Conservation (phyloP, 768 basidiomycete genomes). For the Leccinum boreale region DNA sequence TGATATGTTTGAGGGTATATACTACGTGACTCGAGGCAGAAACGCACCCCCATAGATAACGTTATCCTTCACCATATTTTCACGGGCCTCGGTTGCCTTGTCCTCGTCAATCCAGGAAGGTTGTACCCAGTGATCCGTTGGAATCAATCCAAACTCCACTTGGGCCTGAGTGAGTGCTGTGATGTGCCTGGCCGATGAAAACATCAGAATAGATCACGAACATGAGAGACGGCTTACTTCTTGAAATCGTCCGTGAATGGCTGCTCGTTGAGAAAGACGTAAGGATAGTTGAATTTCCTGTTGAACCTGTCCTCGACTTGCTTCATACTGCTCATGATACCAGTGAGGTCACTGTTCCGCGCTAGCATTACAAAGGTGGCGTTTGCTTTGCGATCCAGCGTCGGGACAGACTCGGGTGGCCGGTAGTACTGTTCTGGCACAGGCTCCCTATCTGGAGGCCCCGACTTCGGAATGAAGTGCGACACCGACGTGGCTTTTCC, state of each 20-base stretch:
- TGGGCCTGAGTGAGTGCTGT: conserved; percentile 27
- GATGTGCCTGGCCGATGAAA: conserved; percentile 26
- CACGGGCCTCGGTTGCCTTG: conserved; percentile 52
- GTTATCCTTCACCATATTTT: conserved; percentile 58
- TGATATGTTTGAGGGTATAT: not conserved
- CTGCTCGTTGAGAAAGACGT: conserved; percentile 86
- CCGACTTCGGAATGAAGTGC: conserved; percentile 20
- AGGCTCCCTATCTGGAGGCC: conserved; percentile 54
- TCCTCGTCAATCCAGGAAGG: conserved; percentile 76
- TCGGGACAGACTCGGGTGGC: conserved; percentile 32
- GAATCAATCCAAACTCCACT: conserved; percentile 62
- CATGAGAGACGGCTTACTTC: conserved; percentile 35
- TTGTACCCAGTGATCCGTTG: conserved; percentile 69
- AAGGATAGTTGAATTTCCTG: conserved; percentile 73
- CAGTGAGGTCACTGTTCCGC: conserved; percentile 60
- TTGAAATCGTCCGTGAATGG: conserved; percentile 77
- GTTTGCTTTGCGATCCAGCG: conserved; percentile 64
- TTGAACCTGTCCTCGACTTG: conserved; percentile 90
- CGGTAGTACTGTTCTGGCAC: conserved; percentile 59
- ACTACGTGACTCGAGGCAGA: conserved; percentile 1
- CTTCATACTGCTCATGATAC: conserved; percentile 60
- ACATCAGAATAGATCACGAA: conserved; percentile 3
- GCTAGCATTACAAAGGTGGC: conserved; percentile 82
- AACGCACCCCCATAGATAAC: conserved; percentile 64
- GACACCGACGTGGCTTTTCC: conserved; percentile 41